Evolutionary conservation across 73 alveolate species (phyloP).

Genomic region (Paramecium sexaurelia): DNA sequence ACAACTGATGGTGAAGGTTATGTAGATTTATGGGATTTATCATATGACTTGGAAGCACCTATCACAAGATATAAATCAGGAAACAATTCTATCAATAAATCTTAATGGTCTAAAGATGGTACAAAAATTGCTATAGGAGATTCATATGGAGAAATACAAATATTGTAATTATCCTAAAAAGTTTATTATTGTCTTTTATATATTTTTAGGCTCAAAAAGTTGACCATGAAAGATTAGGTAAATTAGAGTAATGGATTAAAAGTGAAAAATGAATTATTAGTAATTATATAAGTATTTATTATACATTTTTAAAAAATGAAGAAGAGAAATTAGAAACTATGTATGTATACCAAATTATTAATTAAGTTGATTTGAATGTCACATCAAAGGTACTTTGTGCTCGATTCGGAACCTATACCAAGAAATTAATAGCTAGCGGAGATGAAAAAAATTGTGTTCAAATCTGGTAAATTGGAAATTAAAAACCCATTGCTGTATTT

Average conservation of each 20-base stretch:
- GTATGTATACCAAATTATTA: neutral
- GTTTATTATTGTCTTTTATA: neutral
- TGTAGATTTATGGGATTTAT: slow-evolving; percentile 92
- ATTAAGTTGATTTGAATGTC: neutral
- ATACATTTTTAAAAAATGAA: neutral
- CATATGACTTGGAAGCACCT: slow-evolving; percentile 87
- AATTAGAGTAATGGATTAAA: neutral
- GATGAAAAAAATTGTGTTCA: slow-evolving; percentile 62
- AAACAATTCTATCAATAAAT: slow-evolving; percentile 80
- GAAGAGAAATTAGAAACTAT: slow-evolving; percentile 50
- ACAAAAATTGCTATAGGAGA: slow-evolving; percentile 91
- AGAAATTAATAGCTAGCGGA: slow-evolving; percentile 45
- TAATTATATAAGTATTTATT: neutral
- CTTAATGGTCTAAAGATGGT: slow-evolving; percentile 93
- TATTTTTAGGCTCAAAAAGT: slow-evolving; percentile 21
- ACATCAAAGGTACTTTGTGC: slow-evolving; percentile 57
- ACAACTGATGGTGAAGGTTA: slow-evolving; percentile 93
- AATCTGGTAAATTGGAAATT: slow-evolving; percentile 49
- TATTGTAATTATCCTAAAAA: slow-evolving; percentile 60
- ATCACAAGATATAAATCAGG: slow-evolving; percentile 75
- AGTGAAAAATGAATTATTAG: slow-evolving; percentile 41
- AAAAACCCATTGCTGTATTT: slow-evolving; percentile 49
- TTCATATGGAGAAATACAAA: slow-evolving; percentile 78
- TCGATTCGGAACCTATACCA: slow-evolving; percentile 52
- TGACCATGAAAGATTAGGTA: slow-evolving; percentile 1